Evolutionary conservation across 768 basidiomycete genomes (phyloP).

Genomic region (Panaeolus papilionaceus): DNA sequence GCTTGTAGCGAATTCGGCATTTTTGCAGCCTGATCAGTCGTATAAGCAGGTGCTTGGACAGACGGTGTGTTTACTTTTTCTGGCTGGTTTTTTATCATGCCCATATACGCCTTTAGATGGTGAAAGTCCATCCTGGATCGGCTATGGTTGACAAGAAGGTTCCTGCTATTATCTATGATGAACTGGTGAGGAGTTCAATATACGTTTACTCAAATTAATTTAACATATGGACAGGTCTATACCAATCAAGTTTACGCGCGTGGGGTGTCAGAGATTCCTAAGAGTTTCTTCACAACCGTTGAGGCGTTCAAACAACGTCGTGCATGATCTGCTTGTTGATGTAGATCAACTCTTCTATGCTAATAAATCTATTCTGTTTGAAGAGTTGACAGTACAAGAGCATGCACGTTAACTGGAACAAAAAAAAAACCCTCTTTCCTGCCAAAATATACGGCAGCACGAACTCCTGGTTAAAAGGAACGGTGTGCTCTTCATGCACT

Average conservation of each 20-base stretch:
- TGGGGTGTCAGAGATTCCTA: conserved; percentile 85
- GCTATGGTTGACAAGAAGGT: conserved; percentile 81
- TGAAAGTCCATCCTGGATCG: conserved; percentile 94
- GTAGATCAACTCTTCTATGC: not conserved
- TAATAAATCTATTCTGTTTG: not conserved
- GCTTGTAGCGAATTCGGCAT: conserved; percentile 81
- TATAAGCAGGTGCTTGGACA: conserved; percentile 86
- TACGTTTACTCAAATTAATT: conserved; percentile 7
- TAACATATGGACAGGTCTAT: conserved; percentile 55
- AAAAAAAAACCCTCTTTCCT: no score
- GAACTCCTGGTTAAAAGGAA: no score
- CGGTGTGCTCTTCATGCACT: no score
- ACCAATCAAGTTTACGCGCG: conserved; percentile 90
- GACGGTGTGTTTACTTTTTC: conserved; percentile 47
- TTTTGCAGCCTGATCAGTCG: conserved; percentile 83
- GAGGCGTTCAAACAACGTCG: conserved; percentile 30
- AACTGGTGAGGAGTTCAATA: conserved; percentile 67
- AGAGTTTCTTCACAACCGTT: conserved; percentile 44
- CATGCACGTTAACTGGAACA: no score
- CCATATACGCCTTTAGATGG: conserved; percentile 42
- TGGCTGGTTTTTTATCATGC: not conserved
- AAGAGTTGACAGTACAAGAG: not conserved
- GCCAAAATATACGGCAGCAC: no score
- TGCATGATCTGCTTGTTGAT: conserved; percentile 21
- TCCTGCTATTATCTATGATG: conserved; percentile 90